Percentiles rank a stretch among this genome's conserved stretches.
Conservation (phyloP, 2,329 filamentous ascomycete genomes). For the Cordyceps tenuipes region DNA sequence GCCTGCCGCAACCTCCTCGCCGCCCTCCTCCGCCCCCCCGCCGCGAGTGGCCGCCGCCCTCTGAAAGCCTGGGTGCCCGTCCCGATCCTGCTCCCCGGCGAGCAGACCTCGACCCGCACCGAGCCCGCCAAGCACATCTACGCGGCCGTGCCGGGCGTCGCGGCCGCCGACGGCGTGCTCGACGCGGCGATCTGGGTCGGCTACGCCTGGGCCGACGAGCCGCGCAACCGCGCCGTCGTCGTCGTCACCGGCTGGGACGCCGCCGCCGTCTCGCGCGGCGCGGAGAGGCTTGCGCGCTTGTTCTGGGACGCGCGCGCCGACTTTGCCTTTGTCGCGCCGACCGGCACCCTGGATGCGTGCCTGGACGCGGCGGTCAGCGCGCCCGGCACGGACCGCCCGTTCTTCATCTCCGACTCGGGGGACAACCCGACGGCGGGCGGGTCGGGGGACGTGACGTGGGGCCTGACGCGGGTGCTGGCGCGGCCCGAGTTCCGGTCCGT, state of each 20-base stretch:
- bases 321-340: conserved; percentile 45
- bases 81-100: conserved; percentile 43
- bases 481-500: conserved; percentile 34
- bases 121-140: conserved; percentile 45
- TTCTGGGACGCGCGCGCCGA: conserved; percentile 40
- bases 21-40: conserved; percentile 21
- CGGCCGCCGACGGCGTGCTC: conserved; percentile 31
- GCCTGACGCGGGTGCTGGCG: conserved; percentile 34
- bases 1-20: conserved; percentile 41
- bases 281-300: conserved; percentile 34
- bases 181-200: conserved; percentile 49
- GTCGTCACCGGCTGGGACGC: conserved; percentile 44
- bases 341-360: conserved; percentile 38
- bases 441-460: conserved; percentile 46
- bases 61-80: conserved; percentile 45
- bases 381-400: conserved; percentile 31
- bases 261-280: conserved; percentile 27
- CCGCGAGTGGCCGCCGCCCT: conserved; percentile 25
- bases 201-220: conserved; percentile 48
- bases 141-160: conserved; percentile 35
- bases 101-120: conserved; percentile 46
- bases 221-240: conserved; percentile 40
- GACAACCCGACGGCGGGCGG: conserved; percentile 49
- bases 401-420: conserved; percentile 47
- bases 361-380: conserved; percentile 34